phyloP scores from a whole-genome alignment of 345 rosid species.

The Gossypium raimondii region DNA sequence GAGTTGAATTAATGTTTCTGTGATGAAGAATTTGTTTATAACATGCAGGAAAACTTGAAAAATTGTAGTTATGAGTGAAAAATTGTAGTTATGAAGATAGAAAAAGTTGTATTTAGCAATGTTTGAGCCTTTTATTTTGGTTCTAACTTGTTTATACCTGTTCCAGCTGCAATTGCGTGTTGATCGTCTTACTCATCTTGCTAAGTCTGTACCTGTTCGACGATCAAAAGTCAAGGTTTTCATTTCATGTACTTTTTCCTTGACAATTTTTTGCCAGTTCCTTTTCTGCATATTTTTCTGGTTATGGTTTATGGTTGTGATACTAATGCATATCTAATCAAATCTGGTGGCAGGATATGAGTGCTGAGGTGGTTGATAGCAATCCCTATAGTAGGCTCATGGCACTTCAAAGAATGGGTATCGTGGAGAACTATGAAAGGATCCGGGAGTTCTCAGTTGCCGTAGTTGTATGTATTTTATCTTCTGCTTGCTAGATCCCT shows the following conservation, averaged over 20 bases:
- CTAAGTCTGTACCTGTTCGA: conserved; percentile 30
- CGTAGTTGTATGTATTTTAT: conserved; percentile 71
- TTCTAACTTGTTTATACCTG: not conserved
- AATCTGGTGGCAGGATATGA: conserved; percentile 63
- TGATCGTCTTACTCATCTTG: conserved; percentile 46
- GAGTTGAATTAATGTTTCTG: not conserved
- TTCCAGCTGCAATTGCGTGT: conserved; percentile 24
- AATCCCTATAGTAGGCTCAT: conserved; percentile 97
- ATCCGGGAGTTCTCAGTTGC: conserved; percentile 90
- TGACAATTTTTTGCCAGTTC: not conserved
- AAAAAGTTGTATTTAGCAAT: not conserved
- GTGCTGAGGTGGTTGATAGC: conserved; percentile 94
- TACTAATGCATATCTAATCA: conserved; percentile 4
- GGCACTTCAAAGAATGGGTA: conserved; percentile 99
- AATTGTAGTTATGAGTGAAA: not conserved
- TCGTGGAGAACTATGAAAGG: conserved; percentile 83
- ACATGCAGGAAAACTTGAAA: not conserved
- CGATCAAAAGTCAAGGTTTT: conserved; percentile 9
- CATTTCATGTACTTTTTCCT: not conserved
- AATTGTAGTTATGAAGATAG: not conserved
- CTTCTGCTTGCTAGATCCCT: conserved; percentile 19
- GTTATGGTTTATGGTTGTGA: not conserved
- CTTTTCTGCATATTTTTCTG: not conserved
- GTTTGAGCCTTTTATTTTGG: not conserved
- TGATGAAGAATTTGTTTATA: not conserved